Percentiles rank a stretch among this genome's conserved stretches.
Conservation (phyloP, 768 basidiomycete species). For the Suillus placidus region DNA sequence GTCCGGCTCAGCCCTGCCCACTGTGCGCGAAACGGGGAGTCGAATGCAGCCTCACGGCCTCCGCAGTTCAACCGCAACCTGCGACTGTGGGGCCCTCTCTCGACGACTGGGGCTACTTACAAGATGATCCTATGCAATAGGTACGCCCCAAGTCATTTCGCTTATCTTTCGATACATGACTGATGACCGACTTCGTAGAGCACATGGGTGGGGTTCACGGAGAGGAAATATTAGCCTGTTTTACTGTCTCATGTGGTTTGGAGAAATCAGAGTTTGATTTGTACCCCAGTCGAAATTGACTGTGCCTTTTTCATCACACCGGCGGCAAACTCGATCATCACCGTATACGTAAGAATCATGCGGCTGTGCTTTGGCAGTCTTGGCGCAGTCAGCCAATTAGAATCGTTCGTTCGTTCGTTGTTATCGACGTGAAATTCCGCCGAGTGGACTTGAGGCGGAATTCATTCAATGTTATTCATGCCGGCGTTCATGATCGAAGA, state of each 20-base stretch:
- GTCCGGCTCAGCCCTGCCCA: conserved; percentile 21
- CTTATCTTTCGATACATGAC: not conserved
- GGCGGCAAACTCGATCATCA: conserved; percentile 5
- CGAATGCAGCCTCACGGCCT: conserved; percentile 18
- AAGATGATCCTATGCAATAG: not conserved
- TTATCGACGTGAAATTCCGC: not conserved
- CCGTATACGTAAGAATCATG: not conserved
- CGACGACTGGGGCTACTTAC: not conserved
- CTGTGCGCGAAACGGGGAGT: conserved; percentile 22
- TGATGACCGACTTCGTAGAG: not conserved
- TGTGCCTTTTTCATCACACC: conserved; percentile 5
- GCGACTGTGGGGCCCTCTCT: not conserved
- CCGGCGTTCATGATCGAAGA: not conserved
- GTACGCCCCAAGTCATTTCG: not conserved
- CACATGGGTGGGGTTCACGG: not conserved
- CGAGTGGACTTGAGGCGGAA: conserved; percentile 1
- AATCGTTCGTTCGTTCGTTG: not conserved
- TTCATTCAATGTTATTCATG: conserved; percentile 5
- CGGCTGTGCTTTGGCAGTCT: not conserved
- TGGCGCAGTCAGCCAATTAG: not conserved
- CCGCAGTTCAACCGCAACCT: conserved; percentile 13
- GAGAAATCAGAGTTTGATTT: conserved; percentile 7
- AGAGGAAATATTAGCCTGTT: not conserved
- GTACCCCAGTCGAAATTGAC: not conserved
- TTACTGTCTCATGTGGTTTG: conserved; percentile 2